These are phyloP conservation scores for Primulina huaijiensis DNA, from an alignment of 257 asterid genomes.

Conservation along the genomic window DNA sequence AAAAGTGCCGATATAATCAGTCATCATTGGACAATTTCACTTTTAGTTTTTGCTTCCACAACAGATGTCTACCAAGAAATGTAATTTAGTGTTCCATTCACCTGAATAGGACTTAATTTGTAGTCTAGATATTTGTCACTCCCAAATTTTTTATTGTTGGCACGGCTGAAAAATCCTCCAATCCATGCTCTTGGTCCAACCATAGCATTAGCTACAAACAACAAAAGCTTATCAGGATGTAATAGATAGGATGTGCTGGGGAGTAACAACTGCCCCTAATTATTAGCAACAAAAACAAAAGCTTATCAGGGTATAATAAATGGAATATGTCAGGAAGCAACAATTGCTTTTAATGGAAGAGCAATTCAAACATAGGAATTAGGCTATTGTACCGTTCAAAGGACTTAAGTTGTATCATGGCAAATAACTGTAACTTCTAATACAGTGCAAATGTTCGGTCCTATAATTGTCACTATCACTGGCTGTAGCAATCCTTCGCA, in stretches of 20 bases:
- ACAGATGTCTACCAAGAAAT: not conserved
- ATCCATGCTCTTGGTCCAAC: slow-evolving; percentile 95
- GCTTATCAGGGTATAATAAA: not conserved
- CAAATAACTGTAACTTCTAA: too few species aligned
- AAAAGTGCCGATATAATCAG: not conserved
- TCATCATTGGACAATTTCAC: too few species aligned
- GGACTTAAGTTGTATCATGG: not conserved
- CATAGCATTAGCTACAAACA: slow-evolving; percentile 88
- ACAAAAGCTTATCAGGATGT: slow-evolving; percentile 13
- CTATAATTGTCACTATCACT: too few species aligned
- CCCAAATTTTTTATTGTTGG: slow-evolving; percentile 56
- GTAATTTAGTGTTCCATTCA: slow-evolving; percentile 24
- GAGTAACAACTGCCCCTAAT: not conserved
- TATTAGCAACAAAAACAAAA: not conserved
- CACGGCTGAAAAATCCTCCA: slow-evolving; percentile 79
- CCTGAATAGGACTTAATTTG: slow-evolving; percentile 65
- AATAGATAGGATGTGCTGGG: not conserved
- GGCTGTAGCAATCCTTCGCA: not conserved
- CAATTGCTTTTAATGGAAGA: not conserved
- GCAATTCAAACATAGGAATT: not conserved
- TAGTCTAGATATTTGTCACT: slow-evolving; percentile 53
- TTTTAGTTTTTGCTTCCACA: not conserved
- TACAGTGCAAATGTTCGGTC: not conserved
- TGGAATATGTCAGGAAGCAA: not conserved
- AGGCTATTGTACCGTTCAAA: not conserved